A percentile compares a stretch with the other conserved stretches of the same genome.
phyloP scores from a whole-genome alignment of 352 stramenopile species.

The Peronospora belbahrii region DNA sequence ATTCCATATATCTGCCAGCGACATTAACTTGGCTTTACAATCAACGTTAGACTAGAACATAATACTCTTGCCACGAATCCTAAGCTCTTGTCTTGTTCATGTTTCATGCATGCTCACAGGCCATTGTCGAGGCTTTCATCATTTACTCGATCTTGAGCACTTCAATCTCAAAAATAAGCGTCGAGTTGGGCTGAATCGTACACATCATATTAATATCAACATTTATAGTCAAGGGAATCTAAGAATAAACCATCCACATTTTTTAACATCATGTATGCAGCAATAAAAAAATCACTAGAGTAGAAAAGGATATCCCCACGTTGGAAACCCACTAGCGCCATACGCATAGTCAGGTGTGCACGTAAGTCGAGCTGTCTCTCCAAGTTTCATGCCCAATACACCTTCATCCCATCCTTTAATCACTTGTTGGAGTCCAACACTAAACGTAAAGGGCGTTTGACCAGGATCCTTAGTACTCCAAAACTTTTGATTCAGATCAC shows the following conservation, averaged over 20 bases:
- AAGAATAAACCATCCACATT: not conserved
- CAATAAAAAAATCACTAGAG: constrained; percentile 1
- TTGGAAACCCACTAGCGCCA: constrained; percentile 85
- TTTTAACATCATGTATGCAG: not conserved
- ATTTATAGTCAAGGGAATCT: constrained; percentile 31
- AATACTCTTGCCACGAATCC: not conserved
- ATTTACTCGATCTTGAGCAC: constrained; percentile 71
- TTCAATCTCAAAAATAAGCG: constrained; percentile 90
- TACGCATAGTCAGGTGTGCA: constrained; percentile 95
- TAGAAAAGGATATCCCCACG: constrained; percentile 86
- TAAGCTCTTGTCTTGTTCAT: not conserved
- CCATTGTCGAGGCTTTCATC: not conserved
- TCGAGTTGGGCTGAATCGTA: constrained; percentile 90
- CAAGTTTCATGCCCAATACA: constrained; percentile 80
- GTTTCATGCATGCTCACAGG: too few species aligned
- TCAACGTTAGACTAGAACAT: too few species aligned
- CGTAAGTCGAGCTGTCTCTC: constrained; percentile 87
- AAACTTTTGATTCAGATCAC: constrained; percentile 83
- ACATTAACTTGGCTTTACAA: too few species aligned
- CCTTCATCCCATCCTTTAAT: constrained; percentile 95
- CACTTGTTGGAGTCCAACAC: constrained; percentile 88
- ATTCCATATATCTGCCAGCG: too few species aligned
- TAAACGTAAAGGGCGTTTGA: constrained; percentile 90
- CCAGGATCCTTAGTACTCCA: constrained; percentile 95
- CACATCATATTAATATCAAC: constrained; percentile 14